Evolutionary conservation across 305 asterid genomes (phyloP), one percentile per base, ranked within the genome.

Genomic region (Fraxinus albicans): DNA sequence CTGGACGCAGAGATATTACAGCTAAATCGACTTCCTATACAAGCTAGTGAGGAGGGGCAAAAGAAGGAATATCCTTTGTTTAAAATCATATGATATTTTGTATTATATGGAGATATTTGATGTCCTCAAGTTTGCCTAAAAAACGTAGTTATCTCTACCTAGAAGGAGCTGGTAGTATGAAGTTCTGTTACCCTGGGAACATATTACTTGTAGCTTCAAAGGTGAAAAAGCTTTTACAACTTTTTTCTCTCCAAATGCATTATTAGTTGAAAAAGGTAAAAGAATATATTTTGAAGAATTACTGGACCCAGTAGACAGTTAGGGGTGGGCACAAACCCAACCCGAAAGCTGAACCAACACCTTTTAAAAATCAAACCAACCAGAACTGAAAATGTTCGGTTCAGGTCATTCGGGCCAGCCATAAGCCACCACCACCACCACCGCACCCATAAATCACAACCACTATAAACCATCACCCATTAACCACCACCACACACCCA

Each of bases 61-160:
- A 90, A 91, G 88, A 93, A 92, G 80, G 96, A 95, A 96, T 96
- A 96, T 96, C 99, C 99, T 96, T 91, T 84, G 70, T 75, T 77
- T 74, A 80, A 75, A 67, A 21, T 36, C 70, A 34, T 74, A 40
- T 40, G 80, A 53, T 80, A 44, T 82, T 31, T 70, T 72, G 33
- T 34, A 47, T 73, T n/a, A 12, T 73, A 34, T 77, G 44, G 38
- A 25, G 33, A 55, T 23, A 73, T 78, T 86, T 76, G 36, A 80
- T 55, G 23, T 5, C 55, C 74, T 65, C 53, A 19, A 65, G 67
- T 76, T 73, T 76, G 25, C 31, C 55, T 12, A 6, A 50, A 76
- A 36, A 42, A 73, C 44, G 21, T 35, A 40, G 21, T 3, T 55
- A 63, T 79, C 33, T 70, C 50, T 73, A 34, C 58, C 77, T 25